phyloP scores from a whole-genome alignment of 257 asterid species.

The Rauvolfia tetraphylla region DNA sequence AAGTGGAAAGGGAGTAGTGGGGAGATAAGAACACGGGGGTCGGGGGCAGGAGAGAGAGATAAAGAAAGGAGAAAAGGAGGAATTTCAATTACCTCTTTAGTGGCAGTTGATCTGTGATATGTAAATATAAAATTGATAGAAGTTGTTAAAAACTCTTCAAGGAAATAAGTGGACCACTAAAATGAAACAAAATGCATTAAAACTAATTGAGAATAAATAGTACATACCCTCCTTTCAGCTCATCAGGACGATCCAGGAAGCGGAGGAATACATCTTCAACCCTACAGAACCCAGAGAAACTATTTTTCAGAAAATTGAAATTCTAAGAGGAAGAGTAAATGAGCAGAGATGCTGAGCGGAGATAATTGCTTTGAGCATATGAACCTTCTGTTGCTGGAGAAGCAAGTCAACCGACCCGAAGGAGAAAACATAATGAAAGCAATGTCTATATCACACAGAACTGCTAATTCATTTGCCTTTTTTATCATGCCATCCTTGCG shows the following conservation, averaged over 20 bases:
- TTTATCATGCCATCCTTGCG: slow-evolving; percentile 66
- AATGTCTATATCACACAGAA: slow-evolving; percentile 59
- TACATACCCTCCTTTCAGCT: slow-evolving; percentile 51
- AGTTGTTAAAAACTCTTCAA: not conserved
- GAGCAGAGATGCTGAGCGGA: not conserved
- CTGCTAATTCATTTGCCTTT: slow-evolving; percentile 60
- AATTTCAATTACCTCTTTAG: slow-evolving; percentile 40
- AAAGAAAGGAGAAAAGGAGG: not conserved
- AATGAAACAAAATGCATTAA: not conserved
- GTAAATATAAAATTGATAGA: slow-evolving; percentile 1
- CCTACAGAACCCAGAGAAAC: slow-evolving; percentile 25
- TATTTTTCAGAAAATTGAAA: not conserved
- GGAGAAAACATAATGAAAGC: slow-evolving; percentile 72
- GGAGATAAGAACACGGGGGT: too few species aligned
- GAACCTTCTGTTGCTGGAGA: slow-evolving; percentile 58
- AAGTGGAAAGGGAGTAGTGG: not conserved
- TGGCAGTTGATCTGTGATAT: slow-evolving; percentile 38
- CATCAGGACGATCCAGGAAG: slow-evolving; percentile 53
- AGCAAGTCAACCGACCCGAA: slow-evolving; percentile 47
- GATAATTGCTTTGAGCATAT: not conserved
- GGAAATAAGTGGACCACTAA: not conserved
- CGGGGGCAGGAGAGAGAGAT: not conserved
- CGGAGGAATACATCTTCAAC: slow-evolving; percentile 65
- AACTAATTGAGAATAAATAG: not conserved
- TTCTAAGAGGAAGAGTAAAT: not conserved